A percentile compares a stretch with the other conserved stretches of the same genome.
Evolutionary conservation across 2,329 filamentous ascomycete genomes (phyloP).

Genomic region (Dothistroma septosporum): DNA sequence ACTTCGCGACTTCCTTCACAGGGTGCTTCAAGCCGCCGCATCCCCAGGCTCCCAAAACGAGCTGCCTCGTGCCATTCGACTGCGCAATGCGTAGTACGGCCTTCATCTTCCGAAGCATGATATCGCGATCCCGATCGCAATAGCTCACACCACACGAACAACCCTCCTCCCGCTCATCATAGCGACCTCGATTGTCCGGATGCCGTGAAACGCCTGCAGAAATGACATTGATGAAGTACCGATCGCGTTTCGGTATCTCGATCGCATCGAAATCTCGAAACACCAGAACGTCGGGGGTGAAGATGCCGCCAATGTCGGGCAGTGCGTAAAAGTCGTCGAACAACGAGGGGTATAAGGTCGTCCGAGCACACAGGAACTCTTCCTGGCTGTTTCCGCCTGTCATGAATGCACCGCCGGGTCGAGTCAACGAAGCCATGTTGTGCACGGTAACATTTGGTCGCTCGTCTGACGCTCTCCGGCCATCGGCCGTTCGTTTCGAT

Average conservation of each 20-base stretch:
- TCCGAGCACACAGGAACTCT: conserved; percentile 58
- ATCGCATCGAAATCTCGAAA: conserved; percentile 46
- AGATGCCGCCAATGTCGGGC: conserved; percentile 55
- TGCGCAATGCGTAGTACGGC: conserved; percentile 53
- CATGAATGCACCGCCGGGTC: conserved; percentile 59
- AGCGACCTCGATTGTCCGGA: conserved; percentile 47
- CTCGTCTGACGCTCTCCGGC: conserved; percentile 24
- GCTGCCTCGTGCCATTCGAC: conserved; percentile 43
- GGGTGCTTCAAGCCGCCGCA: conserved; percentile 63
- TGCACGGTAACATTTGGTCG: conserved; percentile 51
- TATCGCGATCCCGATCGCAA: conserved; percentile 48
- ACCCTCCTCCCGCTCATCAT: conserved; percentile 30
- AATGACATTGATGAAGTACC: conserved; percentile 58
- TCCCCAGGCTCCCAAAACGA: conserved; percentile 62
- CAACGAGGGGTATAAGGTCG: conserved; percentile 57
- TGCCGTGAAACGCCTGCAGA: conserved; percentile 57
- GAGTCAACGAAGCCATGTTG: conserved; percentile 61
- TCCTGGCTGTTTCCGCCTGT: conserved; percentile 59
- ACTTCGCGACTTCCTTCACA: conserved; percentile 53
- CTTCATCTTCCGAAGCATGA: conserved; percentile 54
- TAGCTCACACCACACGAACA: conserved; percentile 40
- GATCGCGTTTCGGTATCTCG: conserved; percentile 45
- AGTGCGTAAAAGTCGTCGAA: conserved; percentile 57
- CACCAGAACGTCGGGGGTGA: conserved; percentile 57
- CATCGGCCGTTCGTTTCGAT: conserved; percentile 17